Conservation (phyloP, 2,329 filamentous ascomycete genomes). For the Salinomyces thailandicus region DNA sequence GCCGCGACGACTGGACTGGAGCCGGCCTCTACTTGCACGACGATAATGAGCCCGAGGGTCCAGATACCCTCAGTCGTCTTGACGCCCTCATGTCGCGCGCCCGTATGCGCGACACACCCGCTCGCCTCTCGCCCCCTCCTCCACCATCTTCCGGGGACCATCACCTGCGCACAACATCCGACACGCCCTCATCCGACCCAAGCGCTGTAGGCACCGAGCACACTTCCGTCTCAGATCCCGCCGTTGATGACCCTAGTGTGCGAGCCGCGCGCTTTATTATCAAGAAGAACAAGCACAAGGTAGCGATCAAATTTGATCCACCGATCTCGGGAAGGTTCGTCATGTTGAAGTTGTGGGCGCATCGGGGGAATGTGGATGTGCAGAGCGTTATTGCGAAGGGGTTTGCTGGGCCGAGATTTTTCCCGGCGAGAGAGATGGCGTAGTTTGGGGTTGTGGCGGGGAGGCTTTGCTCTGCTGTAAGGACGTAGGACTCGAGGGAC, state of each 20-base stretch:
- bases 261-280: constrained; percentile 72
- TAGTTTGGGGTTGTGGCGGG: no score
- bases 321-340: constrained; percentile 63
- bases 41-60: constrained; percentile 10
- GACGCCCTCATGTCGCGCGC: constrained; percentile 20
- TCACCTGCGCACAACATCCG: background rate
- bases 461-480: no score
- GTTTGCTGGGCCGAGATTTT: constrained; percentile 76
- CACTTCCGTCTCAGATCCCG: constrained; percentile 4
- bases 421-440: constrained; percentile 30
- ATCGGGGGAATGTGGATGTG: constrained; percentile 76
- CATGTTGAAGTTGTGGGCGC: constrained; percentile 81
- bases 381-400: constrained; percentile 75
- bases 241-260: constrained; percentile 20
- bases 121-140: constrained; percentile 3
- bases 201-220: constrained; percentile 1
- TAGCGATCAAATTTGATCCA: constrained; percentile 76
- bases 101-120: constrained; percentile 14
- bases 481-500: no score
- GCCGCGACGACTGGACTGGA: constrained; percentile 13
- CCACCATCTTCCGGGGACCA: background rate
- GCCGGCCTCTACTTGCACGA: constrained; percentile 6
- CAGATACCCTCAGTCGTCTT: constrained; percentile 13
- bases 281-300: constrained; percentile 68
- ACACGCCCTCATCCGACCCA: background rate